Base-by-base conservation (phyloP, 306 rosid genomes). In the Quercus variabilis region DNA sequence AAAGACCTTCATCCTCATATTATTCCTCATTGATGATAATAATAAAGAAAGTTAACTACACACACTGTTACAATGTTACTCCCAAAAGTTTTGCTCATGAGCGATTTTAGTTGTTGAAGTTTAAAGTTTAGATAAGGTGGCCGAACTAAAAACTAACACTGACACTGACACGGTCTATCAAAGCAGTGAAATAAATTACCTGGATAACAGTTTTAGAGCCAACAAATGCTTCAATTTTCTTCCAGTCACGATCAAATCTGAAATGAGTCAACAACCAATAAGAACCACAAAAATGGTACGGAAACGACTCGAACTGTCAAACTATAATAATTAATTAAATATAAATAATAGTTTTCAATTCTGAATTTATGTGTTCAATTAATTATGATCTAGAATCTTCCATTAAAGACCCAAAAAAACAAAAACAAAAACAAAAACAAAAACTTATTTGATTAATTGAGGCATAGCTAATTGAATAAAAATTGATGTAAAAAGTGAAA, bases 201-300 rank as follows among this genome's bases (percentile, higher is more conserved):
- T 96, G 99, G 75, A 96, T 93, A 76, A 93, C 97, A n/a, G 98
- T 90, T 87, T 96, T 96, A 49, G 99, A 89, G 71, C 97, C 99
- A 18, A 95, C 88, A 87, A 89, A 95, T 69, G 99, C 98, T 90
- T 90, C 98, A 81, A 96, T 96, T 90, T 93, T 96, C 86, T 96
- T 96, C 99, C 99, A 96, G 84, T 96, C 99, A 38, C 99, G 98
- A 78, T 93, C 97, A 41, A 93, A 96, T 83, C 99, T 96, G 86
- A 76, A 77, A 81, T 8, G 60, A 82, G 63, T 46, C 57, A 74
- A 80, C 65, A 55, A 79, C 73, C 78, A 60, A 71, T 58, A 38
- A 38, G 43, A 38, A 38, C 43, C 46, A 38, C 3, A 7, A 38
- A 7, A 38, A 38, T 1, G 46, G 46, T 65, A 31, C 25, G 4